Percentiles rank a stretch among this genome's conserved stretches.
Evolutionary conservation across 495 filamentous ascomycete species (phyloP).

Genomic region (Elasticomyces elasticus): DNA sequence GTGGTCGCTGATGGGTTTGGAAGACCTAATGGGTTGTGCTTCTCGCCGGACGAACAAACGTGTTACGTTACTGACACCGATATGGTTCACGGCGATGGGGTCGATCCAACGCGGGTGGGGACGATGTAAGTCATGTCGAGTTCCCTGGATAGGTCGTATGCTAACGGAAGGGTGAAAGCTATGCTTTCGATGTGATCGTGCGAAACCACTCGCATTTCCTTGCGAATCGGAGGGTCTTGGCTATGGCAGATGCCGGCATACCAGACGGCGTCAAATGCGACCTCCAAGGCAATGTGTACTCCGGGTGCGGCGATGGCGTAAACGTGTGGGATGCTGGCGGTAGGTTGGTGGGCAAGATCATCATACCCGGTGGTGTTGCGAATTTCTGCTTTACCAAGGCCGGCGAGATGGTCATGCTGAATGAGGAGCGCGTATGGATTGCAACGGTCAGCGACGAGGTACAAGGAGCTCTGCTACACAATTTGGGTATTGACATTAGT

Average conservation of each 20-base stretch:
- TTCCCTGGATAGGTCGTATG: background rate
- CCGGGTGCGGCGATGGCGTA: conserved; percentile 39
- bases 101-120: conserved; percentile 4
- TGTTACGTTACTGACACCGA: conserved; percentile 44
- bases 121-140: conserved; percentile 2
- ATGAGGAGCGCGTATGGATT: conserved; percentile 4
- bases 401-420: conserved; percentile 5
- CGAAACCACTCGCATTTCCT: conserved; percentile 3
- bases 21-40: conserved; percentile 37
- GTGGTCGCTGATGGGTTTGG: conserved; percentile 43
- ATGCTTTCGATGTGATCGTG: conserved; percentile 5
- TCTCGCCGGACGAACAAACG: conserved; percentile 38
- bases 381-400: conserved; percentile 16
- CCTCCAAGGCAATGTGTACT: conserved; percentile 37
- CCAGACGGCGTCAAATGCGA: conserved; percentile 39
- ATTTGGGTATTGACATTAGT: conserved; percentile 6
- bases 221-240: conserved; percentile 15
- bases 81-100: background rate
- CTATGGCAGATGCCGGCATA: conserved; percentile 21
- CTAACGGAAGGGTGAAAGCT: background rate
- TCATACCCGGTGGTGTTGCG: conserved; percentile 25
- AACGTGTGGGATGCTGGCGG: conserved; percentile 32
- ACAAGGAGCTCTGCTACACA: conserved; percentile 2
- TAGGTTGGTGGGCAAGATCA: conserved; percentile 34
- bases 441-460: background rate